Base-by-base conservation (phyloP, 106 monocot genomes). In the Phalaenopsis aphrodite region DNA sequence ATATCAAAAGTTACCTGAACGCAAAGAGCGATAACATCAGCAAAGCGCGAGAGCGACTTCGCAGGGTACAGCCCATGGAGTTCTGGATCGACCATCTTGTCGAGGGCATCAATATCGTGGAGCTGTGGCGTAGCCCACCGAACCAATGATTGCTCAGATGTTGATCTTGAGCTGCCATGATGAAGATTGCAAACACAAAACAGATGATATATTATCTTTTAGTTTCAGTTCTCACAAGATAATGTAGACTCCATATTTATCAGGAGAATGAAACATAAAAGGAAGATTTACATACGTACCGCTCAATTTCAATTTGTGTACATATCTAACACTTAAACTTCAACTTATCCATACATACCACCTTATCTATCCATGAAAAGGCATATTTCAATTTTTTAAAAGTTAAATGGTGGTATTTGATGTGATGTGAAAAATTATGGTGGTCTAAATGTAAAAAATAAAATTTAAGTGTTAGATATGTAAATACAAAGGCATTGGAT, bases 111-210 rank as follows among this genome's bases (percentile, higher is more conserved):
- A 16, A 90, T 88, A 79, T 90, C 90, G 76, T 88, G 90, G 52
- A 90, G 88, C 74, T 86, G 87, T 42, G 90, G 90, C 17, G 85
- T 88, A 2, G 86, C 89, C 93, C 93, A 90, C 56, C 87, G 88
- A 75, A 90, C 90, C 78, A 90, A 80, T 3, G 81, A 83, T 71
- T 90, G 90, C 64, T 90, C 88, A 15, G 85, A 74, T 76, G 86
- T 77, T 41, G 75, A 78, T 41, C 86, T 84, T 17, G 76, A 64
- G 58, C 81, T 82, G 76, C 18, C 14, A 36, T 43, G 17, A 72
- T 42, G 11, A 72, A 15, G 39, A 66, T 66, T 4, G 3, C 43
- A 30, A 66, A 4, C 19, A 23, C 8, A n/a, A 66, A 66, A 66
- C 5, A 30, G 2, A 66, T 66, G 47, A 48, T 52, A 15, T 56